These are phyloP conservation scores for Apiospora kogelbergensis DNA, from an alignment of 2,329 filamentous ascomycete species.

Conservation along the genomic window DNA sequence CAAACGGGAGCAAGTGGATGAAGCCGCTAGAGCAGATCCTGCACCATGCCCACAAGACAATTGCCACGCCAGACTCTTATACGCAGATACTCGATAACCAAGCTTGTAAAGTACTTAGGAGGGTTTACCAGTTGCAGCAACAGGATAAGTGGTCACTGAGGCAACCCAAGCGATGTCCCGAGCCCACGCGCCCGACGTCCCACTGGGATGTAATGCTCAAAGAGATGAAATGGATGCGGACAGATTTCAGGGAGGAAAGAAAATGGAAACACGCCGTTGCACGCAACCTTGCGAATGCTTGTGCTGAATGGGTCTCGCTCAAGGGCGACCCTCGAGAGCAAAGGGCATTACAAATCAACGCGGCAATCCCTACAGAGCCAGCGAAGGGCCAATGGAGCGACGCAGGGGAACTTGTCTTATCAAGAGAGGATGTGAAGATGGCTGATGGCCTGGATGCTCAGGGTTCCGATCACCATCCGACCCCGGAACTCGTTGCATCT, in stretches of 20 bases:
- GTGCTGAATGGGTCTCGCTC: constrained; percentile 70
- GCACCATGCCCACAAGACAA: constrained; percentile 81
- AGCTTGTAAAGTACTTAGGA: constrained; percentile 79
- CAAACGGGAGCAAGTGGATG: constrained; percentile 55
- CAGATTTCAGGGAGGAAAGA: constrained; percentile 89
- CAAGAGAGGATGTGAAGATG: constrained; percentile 26
- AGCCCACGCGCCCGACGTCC: constrained; percentile 73
- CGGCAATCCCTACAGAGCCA: constrained; percentile 44
- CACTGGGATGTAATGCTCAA: constrained; percentile 86
- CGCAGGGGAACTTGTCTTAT: not conserved
- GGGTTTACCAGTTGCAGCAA: constrained; percentile 89
- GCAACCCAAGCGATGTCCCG: constrained; percentile 80
- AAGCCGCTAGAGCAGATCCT: constrained; percentile 70
- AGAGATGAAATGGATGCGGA: constrained; percentile 98
- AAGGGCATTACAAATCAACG: constrained; percentile 66
- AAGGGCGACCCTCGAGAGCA: constrained; percentile 63
- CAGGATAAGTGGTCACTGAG: constrained; percentile 90
- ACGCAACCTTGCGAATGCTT: constrained; percentile 77
- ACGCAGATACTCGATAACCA: constrained; percentile 83
- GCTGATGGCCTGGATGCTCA: constrained; percentile 32
- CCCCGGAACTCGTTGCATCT: constrained; percentile 67
- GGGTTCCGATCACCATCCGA: constrained; percentile 47
- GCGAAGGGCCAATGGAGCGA: constrained; percentile 17
- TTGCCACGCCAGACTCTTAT: constrained; percentile 82
- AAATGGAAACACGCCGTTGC: constrained; percentile 90